These are phyloP conservation scores for Candida andamanensis DNA, from an alignment of 805 yeast genomes.

Conservation along the genomic window DNA sequence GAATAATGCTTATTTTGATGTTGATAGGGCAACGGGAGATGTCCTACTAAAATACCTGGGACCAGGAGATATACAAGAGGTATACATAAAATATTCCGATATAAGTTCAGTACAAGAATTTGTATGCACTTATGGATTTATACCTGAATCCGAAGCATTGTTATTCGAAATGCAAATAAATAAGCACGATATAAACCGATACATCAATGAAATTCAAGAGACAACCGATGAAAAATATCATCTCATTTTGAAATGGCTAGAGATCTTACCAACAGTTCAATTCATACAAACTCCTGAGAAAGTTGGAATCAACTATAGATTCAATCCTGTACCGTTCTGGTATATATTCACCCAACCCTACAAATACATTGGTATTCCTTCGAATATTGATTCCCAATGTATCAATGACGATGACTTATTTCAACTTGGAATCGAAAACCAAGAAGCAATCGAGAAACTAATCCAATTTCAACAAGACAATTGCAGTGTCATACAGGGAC, in stretches of 20 bases:
- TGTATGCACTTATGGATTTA: slow-evolving; percentile 26
- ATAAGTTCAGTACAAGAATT: slow-evolving; percentile 14
- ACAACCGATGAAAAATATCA: slow-evolving; percentile 11
- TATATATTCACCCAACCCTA: slow-evolving; percentile 7
- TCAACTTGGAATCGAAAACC: slow-evolving; percentile 19
- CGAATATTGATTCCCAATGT: not conserved
- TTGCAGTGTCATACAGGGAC: slow-evolving; percentile 21
- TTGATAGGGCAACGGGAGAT: slow-evolving; percentile 39
- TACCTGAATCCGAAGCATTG: slow-evolving; percentile 15
- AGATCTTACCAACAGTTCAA: slow-evolving; percentile 24
- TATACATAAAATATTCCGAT: slow-evolving; percentile 10
- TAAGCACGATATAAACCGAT: slow-evolving; percentile 7
- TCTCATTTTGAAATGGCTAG: slow-evolving; percentile 21
- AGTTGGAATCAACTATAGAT: slow-evolving; percentile 7
- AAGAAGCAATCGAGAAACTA: slow-evolving; percentile 19
- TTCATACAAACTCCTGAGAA: slow-evolving; percentile 4
- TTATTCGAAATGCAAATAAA: slow-evolving; percentile 10
- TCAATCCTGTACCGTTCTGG: slow-evolving; percentile 13
- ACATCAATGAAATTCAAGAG: slow-evolving; percentile 7
- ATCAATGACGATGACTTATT: slow-evolving; percentile 18
- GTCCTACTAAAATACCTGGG: slow-evolving; percentile 56
- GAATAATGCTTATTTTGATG: slow-evolving; percentile 56
- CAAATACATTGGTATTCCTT: slow-evolving; percentile 16
- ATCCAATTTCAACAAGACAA: slow-evolving; percentile 22
- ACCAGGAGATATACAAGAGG: slow-evolving; percentile 5